Evolutionary conservation across 495 filamentous ascomycete genomes (phyloP), one percentile per base, ranked within the genome.

Genomic region (Glarea lozoyensis): DNA sequence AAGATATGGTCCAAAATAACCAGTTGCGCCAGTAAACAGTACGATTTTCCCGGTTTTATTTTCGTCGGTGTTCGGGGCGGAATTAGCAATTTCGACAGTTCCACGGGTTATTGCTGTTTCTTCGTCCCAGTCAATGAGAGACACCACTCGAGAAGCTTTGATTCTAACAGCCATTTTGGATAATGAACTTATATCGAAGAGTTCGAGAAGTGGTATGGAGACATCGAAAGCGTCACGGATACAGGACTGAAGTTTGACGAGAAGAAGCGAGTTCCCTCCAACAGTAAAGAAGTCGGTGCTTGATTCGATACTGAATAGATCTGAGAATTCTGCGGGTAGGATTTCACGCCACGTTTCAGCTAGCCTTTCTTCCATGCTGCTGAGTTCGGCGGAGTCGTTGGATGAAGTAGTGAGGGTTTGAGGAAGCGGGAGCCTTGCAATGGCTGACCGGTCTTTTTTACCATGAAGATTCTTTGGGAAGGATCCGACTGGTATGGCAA

Each of bases 391-490:
- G 10, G 10, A 19, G 7, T 3, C 6, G 18, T n/a, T 6, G 10
- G 15, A 9, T 7, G 31, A 6, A 6, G 3, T 21, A 3, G 15
- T 7, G n/a, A 7, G n/a, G 7, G 7, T 29, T 2, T 7, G 4
- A 25, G 42, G 20, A 19, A 45, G 12, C 6, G 32, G 19, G 4
- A 37, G 11, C 24, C 2, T 4, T 3, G 29, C 10, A 1, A 45
- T 5, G 3, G 20, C 17, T 2, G 2, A 1, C 15, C 54, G 21
- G 38, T 72, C 68, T 0, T 67, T 43, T 50, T 77, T 76, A 1
- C 55, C 55, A 4, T 58, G 57, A 10, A 32, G 53, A 0, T 46
- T 76, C 7, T 43, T 42, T 0, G 73, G 73, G 17, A 79, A 18
- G 0, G 29, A 12, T 2, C 60, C 53, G 1, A 75, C 31, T 0